A percentile compares a stretch with the other conserved stretches of the same genome.
These are phyloP conservation scores for Penicillium paneum DNA, from an alignment of 2,329 filamentous ascomycete species.

Conservation along the genomic window DNA sequence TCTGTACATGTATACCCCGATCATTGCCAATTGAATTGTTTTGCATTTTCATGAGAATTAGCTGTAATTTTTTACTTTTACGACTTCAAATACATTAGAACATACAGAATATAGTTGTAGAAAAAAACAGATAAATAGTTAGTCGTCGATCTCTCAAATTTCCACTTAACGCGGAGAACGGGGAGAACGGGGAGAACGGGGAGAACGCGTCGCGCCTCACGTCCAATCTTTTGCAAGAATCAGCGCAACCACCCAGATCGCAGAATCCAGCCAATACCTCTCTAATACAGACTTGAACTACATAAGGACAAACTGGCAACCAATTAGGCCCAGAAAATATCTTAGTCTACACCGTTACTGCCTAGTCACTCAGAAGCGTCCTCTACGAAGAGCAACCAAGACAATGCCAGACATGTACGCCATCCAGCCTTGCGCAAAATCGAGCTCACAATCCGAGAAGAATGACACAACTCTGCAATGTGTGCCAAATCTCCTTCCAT, in stretches of 20 bases:
- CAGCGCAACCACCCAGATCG: not conserved
- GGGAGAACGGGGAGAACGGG: slow-evolving; percentile 29
- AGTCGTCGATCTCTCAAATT: not conserved
- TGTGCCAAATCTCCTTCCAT: slow-evolving; percentile 73
- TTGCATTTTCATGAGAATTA: slow-evolving; percentile 2
- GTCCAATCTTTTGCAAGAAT: slow-evolving; percentile 4
- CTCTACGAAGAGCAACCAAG: not conserved
- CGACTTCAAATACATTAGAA: not conserved
- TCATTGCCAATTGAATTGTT: slow-evolving; percentile 16
- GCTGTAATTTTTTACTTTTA: not conserved
- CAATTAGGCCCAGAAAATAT: not conserved
- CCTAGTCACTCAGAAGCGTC: not conserved
- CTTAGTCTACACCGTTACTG: not conserved
- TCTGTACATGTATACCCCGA: slow-evolving; percentile 25
- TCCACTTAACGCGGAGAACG: slow-evolving; percentile 33
- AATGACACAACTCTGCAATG: slow-evolving; percentile 36
- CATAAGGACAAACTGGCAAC: not conserved
- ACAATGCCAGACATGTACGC: slow-evolving; percentile 35
- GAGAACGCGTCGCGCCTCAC: slow-evolving; percentile 30
- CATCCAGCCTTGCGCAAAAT: slow-evolving; percentile 31
- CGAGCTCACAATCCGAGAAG: slow-evolving; percentile 17
- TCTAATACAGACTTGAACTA: not conserved
- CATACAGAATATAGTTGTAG: not conserved
- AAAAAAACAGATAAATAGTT: not conserved
- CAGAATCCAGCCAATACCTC: not conserved